Percentiles rank a stretch among this genome's conserved stretches.
phyloP scores from a whole-genome alignment of 148 eudicot genomes.

The Oxyria digyna region DNA sequence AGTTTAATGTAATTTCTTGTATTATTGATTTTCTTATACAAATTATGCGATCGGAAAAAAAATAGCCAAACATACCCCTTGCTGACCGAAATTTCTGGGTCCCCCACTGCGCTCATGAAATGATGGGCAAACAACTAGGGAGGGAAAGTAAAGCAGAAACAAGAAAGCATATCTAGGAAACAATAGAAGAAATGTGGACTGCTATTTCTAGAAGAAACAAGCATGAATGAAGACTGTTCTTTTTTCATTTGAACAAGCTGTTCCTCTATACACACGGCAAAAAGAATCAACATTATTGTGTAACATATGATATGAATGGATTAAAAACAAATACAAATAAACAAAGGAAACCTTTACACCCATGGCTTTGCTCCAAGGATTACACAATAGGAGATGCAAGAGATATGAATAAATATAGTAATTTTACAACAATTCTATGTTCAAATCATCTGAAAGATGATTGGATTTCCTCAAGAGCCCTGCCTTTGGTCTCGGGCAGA shows the following conservation, averaged over 20 bases:
- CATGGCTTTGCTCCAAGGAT: background rate
- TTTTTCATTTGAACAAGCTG: background rate
- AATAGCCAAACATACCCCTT: too few relatives aligned
- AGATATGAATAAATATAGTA: background rate
- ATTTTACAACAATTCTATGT: background rate
- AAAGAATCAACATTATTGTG: background rate
- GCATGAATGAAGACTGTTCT: background rate
- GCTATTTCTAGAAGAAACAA: too few relatives aligned
- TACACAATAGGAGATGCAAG: background rate
- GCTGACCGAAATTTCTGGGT: too few relatives aligned
- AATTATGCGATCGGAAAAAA: too few relatives aligned
- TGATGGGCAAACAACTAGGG: too few relatives aligned
- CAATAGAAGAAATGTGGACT: background rate
- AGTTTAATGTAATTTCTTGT: too few relatives aligned
- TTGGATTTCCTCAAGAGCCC: constrained; percentile 73
- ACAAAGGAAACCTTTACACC: background rate
- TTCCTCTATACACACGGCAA: background rate
- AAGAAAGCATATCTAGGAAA: background rate
- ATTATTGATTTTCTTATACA: too few relatives aligned
- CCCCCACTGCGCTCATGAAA: too few relatives aligned
- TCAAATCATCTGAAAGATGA: constrained; percentile 42
- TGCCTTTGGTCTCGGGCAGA: constrained; percentile 91
- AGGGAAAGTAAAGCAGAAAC: too few relatives aligned
- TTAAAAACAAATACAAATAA: background rate
- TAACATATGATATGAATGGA: background rate